Evolutionary conservation across 306 rosid species (phyloP).

Genomic region (Potentilla sterilis): DNA sequence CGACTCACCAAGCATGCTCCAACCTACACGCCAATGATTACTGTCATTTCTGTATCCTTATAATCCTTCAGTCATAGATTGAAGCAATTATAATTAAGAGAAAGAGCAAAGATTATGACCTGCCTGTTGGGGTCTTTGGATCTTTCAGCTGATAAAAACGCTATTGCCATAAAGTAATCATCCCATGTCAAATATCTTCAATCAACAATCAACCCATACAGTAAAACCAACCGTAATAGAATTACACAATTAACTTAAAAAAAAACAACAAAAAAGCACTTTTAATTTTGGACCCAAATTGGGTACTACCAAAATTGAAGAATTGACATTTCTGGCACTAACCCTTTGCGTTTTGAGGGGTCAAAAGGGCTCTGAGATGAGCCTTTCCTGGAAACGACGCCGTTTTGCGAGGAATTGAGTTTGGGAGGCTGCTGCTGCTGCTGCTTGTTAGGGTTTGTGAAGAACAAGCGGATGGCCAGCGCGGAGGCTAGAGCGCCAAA

Average conservation of each 20-base stretch:
- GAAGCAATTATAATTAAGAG: background rate
- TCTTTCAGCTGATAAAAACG: slow-evolving; percentile 93
- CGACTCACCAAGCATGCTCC: slow-evolving; percentile 96
- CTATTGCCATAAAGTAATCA: slow-evolving; percentile 96
- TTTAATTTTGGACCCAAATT: slow-evolving; percentile 9
- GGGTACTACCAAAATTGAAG: background rate
- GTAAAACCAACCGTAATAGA: background rate
- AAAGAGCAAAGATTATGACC: slow-evolving; percentile 43
- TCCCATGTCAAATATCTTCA: slow-evolving; percentile 85
- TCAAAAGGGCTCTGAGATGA: slow-evolving; percentile 56
- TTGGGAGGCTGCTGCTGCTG: background rate
- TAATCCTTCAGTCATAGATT: background rate
- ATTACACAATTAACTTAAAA: background rate
- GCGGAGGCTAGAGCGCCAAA: slow-evolving; percentile 73
- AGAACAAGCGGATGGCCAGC: slow-evolving; percentile 54
- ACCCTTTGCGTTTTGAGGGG: slow-evolving; percentile 81
- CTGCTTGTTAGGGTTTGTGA: slow-evolving; percentile 32
- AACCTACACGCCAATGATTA: slow-evolving; percentile 42
- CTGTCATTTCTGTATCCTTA: background rate
- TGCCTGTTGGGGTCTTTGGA: slow-evolving; percentile 96
- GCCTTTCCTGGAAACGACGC: slow-evolving; percentile 27
- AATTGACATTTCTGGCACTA: background rate
- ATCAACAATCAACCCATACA: slow-evolving; percentile 1
- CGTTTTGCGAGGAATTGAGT: slow-evolving; percentile 34
- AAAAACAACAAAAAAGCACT: background rate